Conservation (phyloP, 441 rosid species). For the Populus trichocarpa region DNA sequence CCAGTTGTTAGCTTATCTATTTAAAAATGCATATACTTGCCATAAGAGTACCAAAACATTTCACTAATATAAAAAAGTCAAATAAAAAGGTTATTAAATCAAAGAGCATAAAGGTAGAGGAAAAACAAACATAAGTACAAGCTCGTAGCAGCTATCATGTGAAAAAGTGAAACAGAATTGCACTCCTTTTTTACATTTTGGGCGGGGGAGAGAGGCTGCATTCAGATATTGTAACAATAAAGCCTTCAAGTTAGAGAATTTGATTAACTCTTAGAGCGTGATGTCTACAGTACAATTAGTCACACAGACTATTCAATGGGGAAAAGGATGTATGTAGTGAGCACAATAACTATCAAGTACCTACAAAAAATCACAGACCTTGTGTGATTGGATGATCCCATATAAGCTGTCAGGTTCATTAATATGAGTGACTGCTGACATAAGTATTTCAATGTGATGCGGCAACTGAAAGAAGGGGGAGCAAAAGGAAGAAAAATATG, state of each 20-base stretch:
- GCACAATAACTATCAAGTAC: constrained; percentile 8
- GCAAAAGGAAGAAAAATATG: background rate
- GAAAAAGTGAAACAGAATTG: background rate
- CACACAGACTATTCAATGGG: background rate
- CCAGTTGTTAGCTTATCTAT: background rate
- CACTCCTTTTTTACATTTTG: background rate
- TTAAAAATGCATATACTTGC: background rate
- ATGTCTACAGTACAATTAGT: background rate
- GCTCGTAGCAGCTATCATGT: background rate
- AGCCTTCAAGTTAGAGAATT: background rate
- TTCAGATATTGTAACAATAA: background rate
- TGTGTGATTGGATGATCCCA: constrained; percentile 88
- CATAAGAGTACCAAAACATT: background rate
- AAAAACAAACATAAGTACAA: background rate
- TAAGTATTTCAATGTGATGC: constrained; percentile 76
- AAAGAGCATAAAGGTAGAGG: background rate
- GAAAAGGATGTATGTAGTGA: background rate
- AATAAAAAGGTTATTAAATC: background rate
- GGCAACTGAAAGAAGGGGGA: constrained; percentile 53
- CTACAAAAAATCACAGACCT: constrained; percentile 43
- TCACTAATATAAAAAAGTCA: background rate
- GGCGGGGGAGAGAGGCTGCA: background rate
- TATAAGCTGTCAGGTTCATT: constrained; percentile 97
- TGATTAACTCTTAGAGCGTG: background rate
- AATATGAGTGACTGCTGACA: constrained; percentile 85